These are phyloP conservation scores for Naganishia onofrii DNA, from an alignment of 768 basidiomycete species.

Conservation along the genomic window DNA sequence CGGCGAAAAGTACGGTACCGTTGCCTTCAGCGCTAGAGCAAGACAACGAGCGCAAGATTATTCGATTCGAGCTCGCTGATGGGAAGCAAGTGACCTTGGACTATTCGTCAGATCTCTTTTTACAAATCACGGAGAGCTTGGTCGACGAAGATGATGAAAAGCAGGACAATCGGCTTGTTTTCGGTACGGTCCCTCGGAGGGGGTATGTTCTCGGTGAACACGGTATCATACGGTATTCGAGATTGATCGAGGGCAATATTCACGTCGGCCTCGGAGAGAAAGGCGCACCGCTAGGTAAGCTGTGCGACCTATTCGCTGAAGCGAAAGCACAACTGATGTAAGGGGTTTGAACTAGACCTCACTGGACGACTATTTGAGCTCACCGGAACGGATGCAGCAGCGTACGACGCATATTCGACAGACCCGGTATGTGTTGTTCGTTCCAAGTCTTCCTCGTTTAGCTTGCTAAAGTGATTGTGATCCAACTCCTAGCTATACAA, in stretches of 20 bases:
- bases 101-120: constrained; percentile 37
- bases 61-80: constrained; percentile 13
- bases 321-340: not conserved
- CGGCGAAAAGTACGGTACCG: constrained; percentile 3
- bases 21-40: not conserved
- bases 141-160: constrained; percentile 20
- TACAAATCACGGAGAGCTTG: constrained; percentile 35
- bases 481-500: constrained; percentile 43
- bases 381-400: constrained; percentile 43
- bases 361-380: constrained; percentile 39
- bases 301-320: not conserved
- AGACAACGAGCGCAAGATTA: constrained; percentile 24
- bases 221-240: constrained; percentile 36
- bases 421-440: constrained; percentile 35
- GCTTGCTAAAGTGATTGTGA: not conserved
- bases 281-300: constrained; percentile 40
- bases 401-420: constrained; percentile 43
- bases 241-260: constrained; percentile 25
- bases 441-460: not conserved
- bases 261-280: constrained; percentile 49
- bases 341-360: constrained; percentile 30
- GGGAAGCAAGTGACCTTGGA: constrained; percentile 34
- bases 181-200: constrained; percentile 38
- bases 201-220: constrained; percentile 43
- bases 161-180: constrained; percentile 29